Percentiles rank a stretch among this genome's conserved stretches.
Evolutionary conservation across 768 basidiomycete species (phyloP).

Genomic region (Boletus pseudo-olivaceus): DNA sequence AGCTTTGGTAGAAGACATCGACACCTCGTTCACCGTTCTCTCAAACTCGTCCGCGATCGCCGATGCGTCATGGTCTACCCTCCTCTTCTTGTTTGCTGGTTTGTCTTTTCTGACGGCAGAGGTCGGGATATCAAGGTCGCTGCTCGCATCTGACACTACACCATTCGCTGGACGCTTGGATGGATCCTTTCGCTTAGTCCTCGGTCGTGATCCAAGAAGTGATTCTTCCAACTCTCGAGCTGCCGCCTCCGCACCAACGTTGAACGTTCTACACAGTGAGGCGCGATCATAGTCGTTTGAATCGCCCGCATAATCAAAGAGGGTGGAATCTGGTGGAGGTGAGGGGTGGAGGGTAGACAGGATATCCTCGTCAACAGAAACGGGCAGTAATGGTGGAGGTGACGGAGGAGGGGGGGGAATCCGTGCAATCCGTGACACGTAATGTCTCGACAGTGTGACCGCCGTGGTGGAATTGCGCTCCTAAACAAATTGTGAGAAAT

Average conservation of each 20-base stretch:
- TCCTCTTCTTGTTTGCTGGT: constrained; percentile 60
- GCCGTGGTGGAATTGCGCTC: constrained; percentile 68
- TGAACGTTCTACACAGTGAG: constrained; percentile 21
- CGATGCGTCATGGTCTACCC: constrained; percentile 44
- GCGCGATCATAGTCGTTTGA: constrained; percentile 21
- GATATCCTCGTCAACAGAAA: constrained; percentile 34
- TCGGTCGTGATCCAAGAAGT: constrained; percentile 39
- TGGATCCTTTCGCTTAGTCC: constrained; percentile 42
- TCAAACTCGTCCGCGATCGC: constrained; percentile 49
- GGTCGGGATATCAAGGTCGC: constrained; percentile 48
- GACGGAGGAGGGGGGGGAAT: constrained; percentile 44
- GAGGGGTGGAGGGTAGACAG: constrained; percentile 36
- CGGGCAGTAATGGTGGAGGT: constrained; percentile 30
- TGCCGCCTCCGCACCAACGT: constrained; percentile 48
- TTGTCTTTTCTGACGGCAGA: constrained; percentile 36
- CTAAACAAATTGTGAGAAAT: constrained; percentile 36
- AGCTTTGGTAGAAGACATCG: constrained; percentile 34
- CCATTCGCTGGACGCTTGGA: constrained; percentile 50
- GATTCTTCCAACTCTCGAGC: constrained; percentile 57
- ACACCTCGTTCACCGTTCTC: constrained; percentile 37
- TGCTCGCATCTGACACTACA: constrained; percentile 54
- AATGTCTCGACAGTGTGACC: constrained; percentile 34
- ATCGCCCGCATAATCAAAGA: constrained; percentile 30
- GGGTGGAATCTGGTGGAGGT: constrained; percentile 31
- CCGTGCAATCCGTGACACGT: constrained; percentile 40